These are phyloP conservation scores for Athelia psychrophila DNA, from an alignment of 1,284 basidiomycete species.

Conservation along the genomic window DNA sequence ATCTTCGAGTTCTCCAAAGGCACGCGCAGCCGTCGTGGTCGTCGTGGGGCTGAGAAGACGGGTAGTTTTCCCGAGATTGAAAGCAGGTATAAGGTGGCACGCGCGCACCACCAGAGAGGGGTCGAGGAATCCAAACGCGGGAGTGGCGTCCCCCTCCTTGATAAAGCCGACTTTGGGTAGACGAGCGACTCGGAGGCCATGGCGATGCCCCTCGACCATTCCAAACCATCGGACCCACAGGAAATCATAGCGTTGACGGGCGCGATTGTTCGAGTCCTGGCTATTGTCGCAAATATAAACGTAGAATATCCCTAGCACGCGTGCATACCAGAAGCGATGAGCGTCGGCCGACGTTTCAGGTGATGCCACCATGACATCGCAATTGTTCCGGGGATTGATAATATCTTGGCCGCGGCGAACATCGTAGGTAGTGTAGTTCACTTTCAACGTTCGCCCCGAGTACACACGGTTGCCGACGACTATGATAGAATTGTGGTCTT, in stretches of 20 bases:
- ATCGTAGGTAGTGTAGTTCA: constrained; percentile 24
- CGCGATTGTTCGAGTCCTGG: too few species aligned
- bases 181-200: neutral
- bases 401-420: constrained; percentile 16
- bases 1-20: neutral
- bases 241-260: neutral
- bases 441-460: constrained; percentile 7
- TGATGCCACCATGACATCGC: constrained; percentile 16
- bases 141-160: neutral
- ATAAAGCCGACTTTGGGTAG: neutral
- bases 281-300: neutral
- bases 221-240: neutral
- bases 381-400: constrained; percentile 15
- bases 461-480: constrained; percentile 12
- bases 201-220: neutral
- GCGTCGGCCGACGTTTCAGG: neutral
- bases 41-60: neutral
- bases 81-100: neutral
- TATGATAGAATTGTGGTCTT: constrained; percentile 8
- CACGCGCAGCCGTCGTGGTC: neutral
- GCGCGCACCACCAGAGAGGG: neutral
- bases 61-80: neutral
- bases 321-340: constrained; percentile 2
- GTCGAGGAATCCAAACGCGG: neutral
- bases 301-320: constrained; percentile 6